Evolutionary conservation across 306 rosid species (phyloP).

Genomic region (Sechiopsis laciniata): DNA sequence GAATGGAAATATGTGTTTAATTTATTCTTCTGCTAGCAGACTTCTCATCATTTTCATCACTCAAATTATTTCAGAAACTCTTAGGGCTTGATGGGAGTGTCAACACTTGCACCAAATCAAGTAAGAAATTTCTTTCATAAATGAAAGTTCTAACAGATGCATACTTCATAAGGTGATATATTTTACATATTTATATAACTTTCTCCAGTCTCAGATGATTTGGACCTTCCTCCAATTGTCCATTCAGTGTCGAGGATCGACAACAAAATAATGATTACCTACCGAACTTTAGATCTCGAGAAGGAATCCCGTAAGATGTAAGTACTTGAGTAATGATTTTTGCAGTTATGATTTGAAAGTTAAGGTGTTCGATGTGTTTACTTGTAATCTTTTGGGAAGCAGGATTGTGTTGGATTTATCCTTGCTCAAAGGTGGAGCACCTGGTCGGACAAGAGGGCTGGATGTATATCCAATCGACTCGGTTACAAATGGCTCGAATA

Average conservation of each 20-base stretch:
- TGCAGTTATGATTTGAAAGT: background rate
- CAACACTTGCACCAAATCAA: constrained; percentile 33
- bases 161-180: background rate
- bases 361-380: constrained; percentile 15
- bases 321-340: constrained; percentile 29
- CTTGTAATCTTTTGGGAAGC: constrained; percentile 20
- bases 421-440: constrained; percentile 71
- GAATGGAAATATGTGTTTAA: background rate
- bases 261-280: constrained; percentile 49
- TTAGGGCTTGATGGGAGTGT: constrained; percentile 57
- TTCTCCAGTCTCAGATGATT: constrained; percentile 37
- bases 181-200: constrained; percentile 20
- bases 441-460: constrained; percentile 90
- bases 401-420: constrained; percentile 79
- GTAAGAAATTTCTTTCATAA: constrained; percentile 34
- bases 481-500: constrained; percentile 35
- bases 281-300: constrained; percentile 41
- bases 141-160: background rate
- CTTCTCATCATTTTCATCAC: background rate
- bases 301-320: constrained; percentile 52
- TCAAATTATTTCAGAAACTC: constrained; percentile 44
- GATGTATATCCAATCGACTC: constrained; percentile 40
- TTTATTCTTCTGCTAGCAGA: background rate
- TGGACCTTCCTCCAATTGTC: constrained; percentile 53
- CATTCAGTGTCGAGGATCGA: constrained; percentile 47